A percentile compares a stretch with the other conserved stretches of the same genome.
Conservation (phyloP, 768 basidiomycete genomes). For the Coprinellus micaceus region DNA sequence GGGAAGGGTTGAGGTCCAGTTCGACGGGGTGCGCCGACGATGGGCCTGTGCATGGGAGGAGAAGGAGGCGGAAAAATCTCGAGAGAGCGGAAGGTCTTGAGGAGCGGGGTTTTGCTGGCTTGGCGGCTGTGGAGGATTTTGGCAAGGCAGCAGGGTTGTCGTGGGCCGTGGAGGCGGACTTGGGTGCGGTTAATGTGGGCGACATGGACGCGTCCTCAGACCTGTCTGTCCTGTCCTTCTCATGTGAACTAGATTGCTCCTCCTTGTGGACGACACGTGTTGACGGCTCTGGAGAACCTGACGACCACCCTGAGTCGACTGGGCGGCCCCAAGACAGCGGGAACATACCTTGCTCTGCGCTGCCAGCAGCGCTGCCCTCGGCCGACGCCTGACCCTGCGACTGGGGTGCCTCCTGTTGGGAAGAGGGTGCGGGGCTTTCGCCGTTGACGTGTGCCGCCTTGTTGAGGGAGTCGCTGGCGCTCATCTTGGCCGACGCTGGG, state of each 20-base stretch:
- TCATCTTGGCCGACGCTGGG: conserved; percentile 4
- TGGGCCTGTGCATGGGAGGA: conserved; percentile 63
- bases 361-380: conserved; percentile 1
- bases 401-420: conserved; percentile 1
- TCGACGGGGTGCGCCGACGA: conserved; percentile 46
- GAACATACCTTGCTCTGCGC: conserved; percentile 9
- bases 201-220: conserved; percentile 25
- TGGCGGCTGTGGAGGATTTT: conserved; percentile 6
- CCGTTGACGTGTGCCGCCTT: conserved; percentile 14
- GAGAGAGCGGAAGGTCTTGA: conserved; percentile 54
- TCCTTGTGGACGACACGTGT: conserved; percentile 23
- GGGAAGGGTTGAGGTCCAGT: conserved; percentile 27
- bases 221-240: conserved; percentile 21
- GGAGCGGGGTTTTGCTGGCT: conserved; percentile 7
- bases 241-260: conserved; percentile 14
- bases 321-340: background rate
- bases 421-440: background rate
- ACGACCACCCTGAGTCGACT: background rate
- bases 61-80: conserved; percentile 57
- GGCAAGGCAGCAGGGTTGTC: conserved; percentile 12
- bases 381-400: conserved; percentile 3
- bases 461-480: conserved; percentile 8
- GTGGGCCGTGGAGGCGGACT: conserved; percentile 12
- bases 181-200: conserved; percentile 18
- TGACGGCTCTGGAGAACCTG: conserved; percentile 11